phyloP scores from a whole-genome alignment of 2,329 filamentous ascomycete genomes.

The Alternaria sp. region DNA sequence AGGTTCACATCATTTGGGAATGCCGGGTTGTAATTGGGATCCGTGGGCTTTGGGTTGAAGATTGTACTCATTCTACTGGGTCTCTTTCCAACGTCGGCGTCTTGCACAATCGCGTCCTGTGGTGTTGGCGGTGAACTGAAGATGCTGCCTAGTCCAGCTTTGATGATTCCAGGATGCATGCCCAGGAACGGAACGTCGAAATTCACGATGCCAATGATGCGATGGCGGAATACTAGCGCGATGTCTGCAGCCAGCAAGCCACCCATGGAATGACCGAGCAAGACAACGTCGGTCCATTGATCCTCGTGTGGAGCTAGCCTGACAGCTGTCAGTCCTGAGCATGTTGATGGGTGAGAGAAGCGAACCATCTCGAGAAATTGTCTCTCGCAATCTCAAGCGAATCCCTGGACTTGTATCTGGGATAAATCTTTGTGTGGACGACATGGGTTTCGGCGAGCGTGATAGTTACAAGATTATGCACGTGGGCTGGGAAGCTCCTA shows the following conservation, averaged over 20 bases:
- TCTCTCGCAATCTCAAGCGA: slow-evolving; percentile 76
- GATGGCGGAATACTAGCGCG: slow-evolving; percentile 74
- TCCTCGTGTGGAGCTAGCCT: slow-evolving; percentile 79
- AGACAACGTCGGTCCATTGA: slow-evolving; percentile 75
- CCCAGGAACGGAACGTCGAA: slow-evolving; percentile 88
- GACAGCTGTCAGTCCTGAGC: slow-evolving; percentile 8
- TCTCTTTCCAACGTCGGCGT: slow-evolving; percentile 19
- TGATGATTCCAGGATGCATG: slow-evolving; percentile 85
- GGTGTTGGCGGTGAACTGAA: slow-evolving; percentile 61
- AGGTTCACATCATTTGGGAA: slow-evolving; percentile 78
- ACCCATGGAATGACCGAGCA: slow-evolving; percentile 90
- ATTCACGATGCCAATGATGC: slow-evolving; percentile 79
- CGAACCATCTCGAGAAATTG: slow-evolving; percentile 78
- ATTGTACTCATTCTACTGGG: slow-evolving; percentile 46
- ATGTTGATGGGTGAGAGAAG: neutral
- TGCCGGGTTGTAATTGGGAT: slow-evolving; percentile 75
- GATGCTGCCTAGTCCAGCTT: slow-evolving; percentile 80
- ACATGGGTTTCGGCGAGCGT: slow-evolving; percentile 75
- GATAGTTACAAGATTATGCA: slow-evolving; percentile 75
- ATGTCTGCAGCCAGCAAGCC: slow-evolving; percentile 83
- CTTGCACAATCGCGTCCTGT: slow-evolving; percentile 29
- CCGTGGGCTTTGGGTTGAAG: slow-evolving; percentile 47
- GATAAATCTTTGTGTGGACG: slow-evolving; percentile 87
- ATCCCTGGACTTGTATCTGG: slow-evolving; percentile 77
- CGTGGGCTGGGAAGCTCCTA: slow-evolving; percentile 83